Evolutionary conservation across 2,329 filamentous ascomycete genomes (phyloP).

Genomic region (Chaetomium sp.): DNA sequence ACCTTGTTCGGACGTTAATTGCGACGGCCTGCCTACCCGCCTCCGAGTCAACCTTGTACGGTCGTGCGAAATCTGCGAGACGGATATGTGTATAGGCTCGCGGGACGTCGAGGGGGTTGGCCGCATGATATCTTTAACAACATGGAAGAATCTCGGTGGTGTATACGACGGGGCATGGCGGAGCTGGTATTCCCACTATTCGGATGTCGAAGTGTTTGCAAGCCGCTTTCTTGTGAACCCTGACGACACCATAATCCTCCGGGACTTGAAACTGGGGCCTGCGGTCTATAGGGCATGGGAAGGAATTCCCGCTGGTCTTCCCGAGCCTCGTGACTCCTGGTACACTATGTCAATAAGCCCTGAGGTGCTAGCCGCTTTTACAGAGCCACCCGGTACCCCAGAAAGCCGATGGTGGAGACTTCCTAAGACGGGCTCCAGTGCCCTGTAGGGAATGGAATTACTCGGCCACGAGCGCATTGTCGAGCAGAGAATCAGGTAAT

Average conservation of each 20-base stretch:
- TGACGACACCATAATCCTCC: neutral
- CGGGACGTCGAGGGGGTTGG: too few species aligned
- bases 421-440: neutral
- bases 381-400: neutral
- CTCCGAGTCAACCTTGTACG: too few species aligned
- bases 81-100: too few species aligned
- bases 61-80: too few species aligned
- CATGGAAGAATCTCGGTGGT: neutral
- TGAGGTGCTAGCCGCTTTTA: neutral
- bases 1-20: too few species aligned
- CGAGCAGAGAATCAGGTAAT: too few species aligned
- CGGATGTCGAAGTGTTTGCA: neutral
- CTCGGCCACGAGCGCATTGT: too few species aligned
- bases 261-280: neutral
- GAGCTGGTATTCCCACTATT: neutral
- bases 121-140: too few species aligned
- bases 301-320: neutral
- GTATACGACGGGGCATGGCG: neutral
- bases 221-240: neutral
- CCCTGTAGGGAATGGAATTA: too few species aligned
- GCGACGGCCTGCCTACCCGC: too few species aligned
- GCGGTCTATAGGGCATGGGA: neutral
- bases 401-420: neutral
- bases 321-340: neutral
- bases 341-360: neutral